Conservation (phyloP, 495 filamentous ascomycete species). For the Trichoderma erinaceum region DNA sequence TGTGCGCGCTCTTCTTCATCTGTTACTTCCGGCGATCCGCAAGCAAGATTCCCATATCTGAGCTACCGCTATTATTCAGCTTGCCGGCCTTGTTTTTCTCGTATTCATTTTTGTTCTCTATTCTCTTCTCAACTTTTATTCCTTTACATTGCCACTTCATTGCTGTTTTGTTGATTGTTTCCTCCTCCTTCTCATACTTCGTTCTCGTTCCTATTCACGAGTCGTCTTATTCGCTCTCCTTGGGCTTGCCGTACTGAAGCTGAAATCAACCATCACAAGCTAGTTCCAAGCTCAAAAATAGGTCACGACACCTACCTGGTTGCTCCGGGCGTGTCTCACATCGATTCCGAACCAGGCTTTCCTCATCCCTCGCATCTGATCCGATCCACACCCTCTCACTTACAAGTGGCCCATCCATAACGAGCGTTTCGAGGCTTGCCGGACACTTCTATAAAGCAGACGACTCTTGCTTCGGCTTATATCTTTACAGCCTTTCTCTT, state of each 20-base stretch:
- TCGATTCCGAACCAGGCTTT: background rate
- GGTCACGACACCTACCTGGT: background rate
- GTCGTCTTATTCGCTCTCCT: background rate
- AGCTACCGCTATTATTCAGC: background rate
- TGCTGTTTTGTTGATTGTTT: background rate
- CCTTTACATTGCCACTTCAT: background rate
- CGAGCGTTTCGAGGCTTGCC: background rate
- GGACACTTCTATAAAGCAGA: background rate
- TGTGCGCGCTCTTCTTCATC: background rate
- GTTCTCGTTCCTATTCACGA: background rate
- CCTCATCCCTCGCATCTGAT: conserved; percentile 8
- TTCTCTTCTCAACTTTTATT: background rate
- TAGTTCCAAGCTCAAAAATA: background rate
- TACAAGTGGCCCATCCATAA: background rate
- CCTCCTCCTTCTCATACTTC: background rate
- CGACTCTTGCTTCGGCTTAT: background rate
- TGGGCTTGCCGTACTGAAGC: background rate
- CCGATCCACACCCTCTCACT: conserved; percentile 5
- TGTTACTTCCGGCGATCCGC: background rate
- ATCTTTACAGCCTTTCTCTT: background rate
- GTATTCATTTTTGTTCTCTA: background rate
- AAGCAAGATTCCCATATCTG: background rate
- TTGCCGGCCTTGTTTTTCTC: background rate
- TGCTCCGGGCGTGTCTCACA: background rate
- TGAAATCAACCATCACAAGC: background rate